A percentile compares a stretch with the other conserved stretches of the same genome.
Conservation (phyloP, 176 grass and related monocot genomes). For the Tuctoria greenei region DNA sequence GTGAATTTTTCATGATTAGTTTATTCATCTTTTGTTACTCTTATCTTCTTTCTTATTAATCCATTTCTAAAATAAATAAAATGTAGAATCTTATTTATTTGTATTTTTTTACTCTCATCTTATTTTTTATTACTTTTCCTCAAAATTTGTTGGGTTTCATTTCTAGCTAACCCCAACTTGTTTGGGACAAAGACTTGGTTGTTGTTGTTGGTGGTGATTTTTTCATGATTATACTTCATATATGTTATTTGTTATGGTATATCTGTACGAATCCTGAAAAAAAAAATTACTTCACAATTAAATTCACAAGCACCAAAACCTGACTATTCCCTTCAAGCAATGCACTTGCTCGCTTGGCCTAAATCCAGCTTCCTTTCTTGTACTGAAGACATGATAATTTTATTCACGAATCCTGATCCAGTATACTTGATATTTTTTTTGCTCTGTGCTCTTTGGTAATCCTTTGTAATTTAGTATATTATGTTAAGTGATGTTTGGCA, state of each 20-base stretch:
- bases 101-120: too few species aligned
- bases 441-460: not conserved
- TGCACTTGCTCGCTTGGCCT: not conserved
- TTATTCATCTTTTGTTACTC: too few species aligned
- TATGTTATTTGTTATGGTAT: not conserved
- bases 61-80: too few species aligned
- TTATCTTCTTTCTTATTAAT: too few species aligned
- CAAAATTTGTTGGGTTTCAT: too few species aligned
- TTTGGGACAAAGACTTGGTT: too few species aligned
- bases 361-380: constrained; percentile 1
- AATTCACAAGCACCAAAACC: not conserved
- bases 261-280: not conserved
- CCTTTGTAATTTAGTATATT: not conserved
- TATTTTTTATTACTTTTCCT: too few species aligned
- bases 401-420: constrained; percentile 1
- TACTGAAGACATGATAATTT: not conserved
- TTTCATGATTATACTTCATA: constrained; percentile 6
- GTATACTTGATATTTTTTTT: not conserved
- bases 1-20: too few species aligned
- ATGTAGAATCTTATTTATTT: too few species aligned
- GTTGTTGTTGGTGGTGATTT: too few species aligned
- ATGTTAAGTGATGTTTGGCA: not conserved
- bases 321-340: not conserved
- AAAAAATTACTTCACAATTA: not conserved
- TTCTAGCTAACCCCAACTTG: too few species aligned